Evolutionary conservation across 176 grass and related monocot genomes (phyloP), one percentile per base, ranked within the genome.

Genomic region (Elymus sibiricus): DNA sequence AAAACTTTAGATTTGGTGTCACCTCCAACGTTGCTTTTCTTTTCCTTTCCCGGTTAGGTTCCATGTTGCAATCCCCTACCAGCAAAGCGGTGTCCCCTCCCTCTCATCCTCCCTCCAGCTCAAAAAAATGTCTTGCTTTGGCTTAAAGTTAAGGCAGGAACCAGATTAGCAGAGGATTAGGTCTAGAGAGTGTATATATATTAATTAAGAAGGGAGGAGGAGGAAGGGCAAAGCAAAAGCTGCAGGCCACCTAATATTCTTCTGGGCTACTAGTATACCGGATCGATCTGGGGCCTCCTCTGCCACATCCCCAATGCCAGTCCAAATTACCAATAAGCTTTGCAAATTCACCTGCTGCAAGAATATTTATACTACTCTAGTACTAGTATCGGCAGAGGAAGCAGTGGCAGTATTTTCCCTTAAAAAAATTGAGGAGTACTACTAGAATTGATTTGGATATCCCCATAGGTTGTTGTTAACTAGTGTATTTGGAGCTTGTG

Each of bases 221-320:
- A n/a, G 13, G 25, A 74, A 9, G 40, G 43, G 25, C 35, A 77
- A 80, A 81, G 44, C 81, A 84, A 88, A 84, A 91, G 90, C 82
- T 77, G 86, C 82, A 65, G 71, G 49, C 51, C 86, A 91, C 86
- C 78, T 85, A 91, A 80, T 77, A 84, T 76, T 91, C 42, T 85
- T 88, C 59, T 69, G 19, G 19, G 67, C 44, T 67, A 46, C 27
- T 46, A 34, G 78, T 35, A 44, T 78, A 64, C 74, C 7, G 55
- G 9, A 63, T 78, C 61, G 70, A 74, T 75, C 25, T 19, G 40
- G 39, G 27, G 40, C 14, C 44, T 81, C 26, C 43, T 46, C 70
- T 73, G 39, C 12, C 70, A 49, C 38, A 74, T 13, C 47, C 58
- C 26, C 58, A 17, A 72, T 47, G 65, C 14, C 61, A 42, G 67